Evolutionary conservation across 2,329 filamentous ascomycete species (phyloP), one percentile per base, ranked within the genome.

Genomic region (Fusarium transvaalense): DNA sequence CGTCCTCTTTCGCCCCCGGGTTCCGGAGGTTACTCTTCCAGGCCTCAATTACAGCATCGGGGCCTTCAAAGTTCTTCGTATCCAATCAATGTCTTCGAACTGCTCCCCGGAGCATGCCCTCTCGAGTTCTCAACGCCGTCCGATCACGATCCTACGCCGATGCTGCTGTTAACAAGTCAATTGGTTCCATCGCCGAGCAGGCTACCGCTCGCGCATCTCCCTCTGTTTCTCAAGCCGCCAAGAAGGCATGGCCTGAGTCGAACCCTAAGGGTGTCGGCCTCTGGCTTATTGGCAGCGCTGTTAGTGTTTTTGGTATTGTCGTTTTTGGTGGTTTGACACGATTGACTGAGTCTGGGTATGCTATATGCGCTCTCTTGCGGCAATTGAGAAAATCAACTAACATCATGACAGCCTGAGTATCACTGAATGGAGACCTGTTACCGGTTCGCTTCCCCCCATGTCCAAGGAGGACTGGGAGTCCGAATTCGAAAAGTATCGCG

Each of bases 361-460:
- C 19, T 46, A 29, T 8, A 27, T 39, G 13, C 12, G n/a, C n/a
- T 51, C 19, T 39, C 15, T 17, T 21, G 14, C 14, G 17, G 6
- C 27, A 38, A 45, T 31, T 31, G 27, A 32, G n/a, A 27, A 19
- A 31, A 17, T 27, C 31, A 37, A n/a, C 52, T 69, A 46, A 69
- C 39, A 37, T 10, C 13, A 35, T 10, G 14, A 13, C 2, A 97
- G 95, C 45, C 86, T 99, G 71, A 97, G 94, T 78, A 99, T 99
- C 75, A 99, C 96, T 68, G 96, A 99, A 92, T 99, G 96, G 96
- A 91, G 90, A 72, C 96, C 96, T 50, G 94, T 99, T 42, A 98
- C 96, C 12, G 96, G 96, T 71, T 94, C 94, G 17, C 83, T 97
- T 37, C 94, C 94, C 35, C 96, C 96, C 37, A 87, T 92, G 79